Conservation (phyloP, 306 rosid species). For the Rubus parviflorus region DNA sequence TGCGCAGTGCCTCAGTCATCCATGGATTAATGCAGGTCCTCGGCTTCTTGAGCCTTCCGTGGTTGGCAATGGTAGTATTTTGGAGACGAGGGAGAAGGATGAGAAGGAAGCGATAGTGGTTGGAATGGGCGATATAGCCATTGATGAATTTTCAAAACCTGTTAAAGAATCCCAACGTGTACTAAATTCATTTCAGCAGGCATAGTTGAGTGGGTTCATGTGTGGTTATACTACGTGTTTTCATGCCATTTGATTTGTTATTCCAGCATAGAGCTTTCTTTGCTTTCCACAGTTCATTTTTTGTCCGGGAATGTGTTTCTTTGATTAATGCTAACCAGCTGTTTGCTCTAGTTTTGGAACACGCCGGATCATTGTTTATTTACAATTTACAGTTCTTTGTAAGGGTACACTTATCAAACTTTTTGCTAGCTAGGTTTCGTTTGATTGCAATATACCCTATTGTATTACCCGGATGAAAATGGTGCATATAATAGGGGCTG, state of each 20-base stretch:
- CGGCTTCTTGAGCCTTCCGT: constrained; percentile 38
- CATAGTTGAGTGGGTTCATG: not conserved
- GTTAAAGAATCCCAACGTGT: constrained; percentile 7
- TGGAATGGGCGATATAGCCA: constrained; percentile 32
- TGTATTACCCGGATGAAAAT: constrained; percentile 26
- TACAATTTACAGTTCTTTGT: constrained; percentile 9
- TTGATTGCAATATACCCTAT: constrained; percentile 26
- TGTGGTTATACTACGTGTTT: not conserved
- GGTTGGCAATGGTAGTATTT: constrained; percentile 11
- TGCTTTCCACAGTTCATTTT: constrained; percentile 3
- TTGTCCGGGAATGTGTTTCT: not conserved
- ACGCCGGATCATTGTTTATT: constrained; percentile 2
- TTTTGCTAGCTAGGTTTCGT: constrained; percentile 33
- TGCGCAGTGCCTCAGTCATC: constrained; percentile 68
- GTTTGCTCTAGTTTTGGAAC: constrained; percentile 10
- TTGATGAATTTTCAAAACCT: constrained; percentile 27
- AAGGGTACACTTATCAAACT: constrained; percentile 17
- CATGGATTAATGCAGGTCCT: constrained; percentile 73
- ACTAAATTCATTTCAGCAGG: not conserved
- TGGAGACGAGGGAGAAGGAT: constrained; percentile 21
- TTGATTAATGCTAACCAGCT: not conserved
- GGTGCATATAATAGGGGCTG: constrained; percentile 41
- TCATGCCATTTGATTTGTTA: not conserved
- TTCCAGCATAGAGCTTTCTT: constrained; percentile 1
- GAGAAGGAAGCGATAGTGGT: constrained; percentile 32